Conservation (phyloP, 768 basidiomycete species). For the Solioccasus polychromus region DNA sequence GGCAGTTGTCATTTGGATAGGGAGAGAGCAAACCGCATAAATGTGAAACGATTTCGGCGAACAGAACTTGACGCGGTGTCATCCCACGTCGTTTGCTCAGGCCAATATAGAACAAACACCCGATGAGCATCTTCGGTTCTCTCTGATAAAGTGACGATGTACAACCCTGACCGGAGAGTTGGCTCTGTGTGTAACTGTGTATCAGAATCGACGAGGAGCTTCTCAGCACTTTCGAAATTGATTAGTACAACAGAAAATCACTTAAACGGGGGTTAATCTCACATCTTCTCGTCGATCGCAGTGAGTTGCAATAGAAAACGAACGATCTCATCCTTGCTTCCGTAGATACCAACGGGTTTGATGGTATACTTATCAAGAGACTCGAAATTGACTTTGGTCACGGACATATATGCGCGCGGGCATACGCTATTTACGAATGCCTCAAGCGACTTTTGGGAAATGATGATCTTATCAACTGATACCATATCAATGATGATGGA, state of each 20-base stretch:
- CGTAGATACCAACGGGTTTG: conserved; percentile 57
- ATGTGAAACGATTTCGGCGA: conserved; percentile 52
- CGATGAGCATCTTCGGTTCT: conserved; percentile 11
- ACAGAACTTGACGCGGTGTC: conserved; percentile 45
- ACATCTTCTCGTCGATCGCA: conserved; percentile 41
- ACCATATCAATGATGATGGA: background rate
- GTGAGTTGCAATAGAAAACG: conserved; percentile 38
- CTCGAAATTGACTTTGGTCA: conserved; percentile 57
- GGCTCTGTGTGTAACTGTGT: conserved; percentile 3
- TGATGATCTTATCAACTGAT: conserved; percentile 62
- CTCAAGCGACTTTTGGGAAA: conserved; percentile 48
- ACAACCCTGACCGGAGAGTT: conserved; percentile 21
- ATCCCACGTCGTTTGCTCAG: conserved; percentile 57
- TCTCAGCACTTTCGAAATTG: conserved; percentile 7
- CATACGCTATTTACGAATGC: conserved; percentile 45
- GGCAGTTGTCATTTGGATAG: background rate
- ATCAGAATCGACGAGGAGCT: conserved; percentile 15
- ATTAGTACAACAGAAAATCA: too few relatives aligned
- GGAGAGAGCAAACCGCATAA: conserved; percentile 48
- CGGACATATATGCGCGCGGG: conserved; percentile 50
- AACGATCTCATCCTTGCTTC: conserved; percentile 49
- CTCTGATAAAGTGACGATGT: conserved; percentile 11
- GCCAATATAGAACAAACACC: conserved; percentile 58
- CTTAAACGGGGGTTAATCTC: conserved; percentile 16
- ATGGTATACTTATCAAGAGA: conserved; percentile 43